Base-by-base conservation (phyloP, 2,329 filamentous ascomycete genomes). In the Aureobasidium sp. region DNA sequence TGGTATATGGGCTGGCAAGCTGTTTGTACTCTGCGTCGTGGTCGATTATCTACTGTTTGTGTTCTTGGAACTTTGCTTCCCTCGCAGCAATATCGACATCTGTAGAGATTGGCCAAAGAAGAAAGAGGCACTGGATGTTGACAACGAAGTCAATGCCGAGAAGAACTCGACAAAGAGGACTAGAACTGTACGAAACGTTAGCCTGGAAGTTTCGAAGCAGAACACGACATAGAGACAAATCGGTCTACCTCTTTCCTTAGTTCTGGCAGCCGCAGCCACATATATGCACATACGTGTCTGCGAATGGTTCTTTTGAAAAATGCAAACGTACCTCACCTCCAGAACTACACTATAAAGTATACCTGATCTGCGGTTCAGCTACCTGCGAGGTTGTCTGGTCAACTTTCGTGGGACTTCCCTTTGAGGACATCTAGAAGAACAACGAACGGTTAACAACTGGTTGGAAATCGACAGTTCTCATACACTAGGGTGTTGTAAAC, bases 1-100 rank as follows among this genome's bases (percentile, higher is more conserved):
- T 71, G 94, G 94, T 37, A 93, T 97, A 55, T 99, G 94, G 94
- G 94, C 94, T 0, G 94, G 94, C 39, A 99, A 99, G 76, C 80
- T 99, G 9, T 99, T 99, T 71, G 97, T 94, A 70, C 79, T 99
- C 1, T 97, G 93, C 66, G 92, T 92, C 12, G 86, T 97, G 63
- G 87, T 99, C 57, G 94, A 99, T 75, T 99, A 96, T 70, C 77
- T 99, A 53, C 82, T 99, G 59, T 96, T 92, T 69, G 81, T 97
- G 52, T 85, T 96, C 53, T 80, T 97, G 59, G 94, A 99, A 74
- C 85, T 95, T 75, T 89, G 86, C 78, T 92, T 89, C 65, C 94
- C 94, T 0, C 81, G 92, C 63, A 87, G 89, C 41, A 84, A 86
- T 46, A 97, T 99, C 66, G 94, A 99, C 69, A 85, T 94, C 63